Evolutionary conservation across 1,284 basidiomycete genomes (phyloP), one percentile per base, ranked within the genome.

Genomic region (Agroathelia rolfsii): DNA sequence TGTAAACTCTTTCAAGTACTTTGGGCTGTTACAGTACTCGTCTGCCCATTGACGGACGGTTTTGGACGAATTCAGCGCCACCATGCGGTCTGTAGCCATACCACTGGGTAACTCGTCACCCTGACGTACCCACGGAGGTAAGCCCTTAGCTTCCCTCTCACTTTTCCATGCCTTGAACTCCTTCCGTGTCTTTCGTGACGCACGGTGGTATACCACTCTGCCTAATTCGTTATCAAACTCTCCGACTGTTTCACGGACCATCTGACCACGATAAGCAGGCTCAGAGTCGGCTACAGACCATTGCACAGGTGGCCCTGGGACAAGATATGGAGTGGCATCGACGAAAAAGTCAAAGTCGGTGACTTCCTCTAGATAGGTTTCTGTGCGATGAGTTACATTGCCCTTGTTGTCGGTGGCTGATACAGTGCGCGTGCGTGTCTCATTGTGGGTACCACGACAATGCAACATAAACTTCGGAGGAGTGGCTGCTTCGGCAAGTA

Each of bases 21-120:
- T 79, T 5, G 44, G 49, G 46, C 74, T 76, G 6, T 64, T 58
- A 33, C 73, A 77, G 46, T 78, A 83, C 34, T 74, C 69, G 44
- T 82, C 74, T 13, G 77, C 78, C 81, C 81, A 84, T 35, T 72
- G 61, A 12, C 73, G 62, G 28, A 81, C 46, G 1, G 69, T 64
- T 53, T 61, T 66, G 11, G 71, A 71, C 1, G 69, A 70, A 36
- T 53, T 55, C 27, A 69, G 49, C 19, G 52, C 45, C 15, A 8
- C 9, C 6, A 10, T 9, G 9, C 48, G 46, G n/a, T 37, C 46
- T 37, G 49, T 37, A 31, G 41, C 41, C 43, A 46, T 58, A 34
- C 42, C 36, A 14, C 48, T 39, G 21, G 44, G 38, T 11, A 49
- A 46, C 10, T 45, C 46, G 11, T 50, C 48, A 31, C 42, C 44